Percentiles rank a stretch among this genome's conserved stretches.
Evolutionary conservation across 2,329 filamentous ascomycete genomes (phyloP).

Genomic region (Whalleya microplaca): DNA sequence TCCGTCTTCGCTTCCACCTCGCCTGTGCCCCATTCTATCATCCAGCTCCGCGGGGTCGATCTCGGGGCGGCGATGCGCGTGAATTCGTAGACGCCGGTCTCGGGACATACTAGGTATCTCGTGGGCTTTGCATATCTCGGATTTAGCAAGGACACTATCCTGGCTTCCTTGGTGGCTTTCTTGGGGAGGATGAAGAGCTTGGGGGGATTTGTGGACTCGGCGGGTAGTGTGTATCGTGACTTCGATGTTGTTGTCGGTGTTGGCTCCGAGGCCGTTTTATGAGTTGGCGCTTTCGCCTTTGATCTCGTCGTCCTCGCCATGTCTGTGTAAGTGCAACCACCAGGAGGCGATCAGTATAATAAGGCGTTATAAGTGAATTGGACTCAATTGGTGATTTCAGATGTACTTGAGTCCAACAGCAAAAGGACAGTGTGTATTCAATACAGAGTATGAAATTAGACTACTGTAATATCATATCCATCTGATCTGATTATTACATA

Average conservation of each 20-base stretch:
- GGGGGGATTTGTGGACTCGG: constrained; percentile 48
- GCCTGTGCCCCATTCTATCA: constrained; percentile 49
- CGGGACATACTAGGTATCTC: constrained; percentile 65
- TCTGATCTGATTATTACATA: too few species aligned
- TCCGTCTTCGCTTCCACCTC: constrained; percentile 23
- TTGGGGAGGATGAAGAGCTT: constrained; percentile 65
- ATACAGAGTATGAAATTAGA: too few species aligned
- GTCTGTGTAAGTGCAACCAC: background rate
- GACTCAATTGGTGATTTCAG: background rate
- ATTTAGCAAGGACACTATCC: constrained; percentile 63
- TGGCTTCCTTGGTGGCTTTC: constrained; percentile 55
- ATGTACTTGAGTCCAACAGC: background rate
- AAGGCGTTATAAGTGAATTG: background rate
- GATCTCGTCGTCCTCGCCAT: constrained; percentile 58
- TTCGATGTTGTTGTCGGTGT: constrained; percentile 32
- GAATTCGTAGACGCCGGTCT: constrained; percentile 68
- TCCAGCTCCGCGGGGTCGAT: constrained; percentile 63
- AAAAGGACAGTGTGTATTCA: too few species aligned
- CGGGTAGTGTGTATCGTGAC: constrained; percentile 47
- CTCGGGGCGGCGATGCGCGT: constrained; percentile 59
- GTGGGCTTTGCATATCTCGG: constrained; percentile 58
- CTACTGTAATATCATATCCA: too few species aligned
- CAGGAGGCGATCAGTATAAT: background rate
- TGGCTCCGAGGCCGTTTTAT: constrained; percentile 34
- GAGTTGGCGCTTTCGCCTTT: constrained; percentile 39